Base-by-base conservation (phyloP, 2,329 filamentous ascomycete species). In the Aspergillus niger region DNA sequence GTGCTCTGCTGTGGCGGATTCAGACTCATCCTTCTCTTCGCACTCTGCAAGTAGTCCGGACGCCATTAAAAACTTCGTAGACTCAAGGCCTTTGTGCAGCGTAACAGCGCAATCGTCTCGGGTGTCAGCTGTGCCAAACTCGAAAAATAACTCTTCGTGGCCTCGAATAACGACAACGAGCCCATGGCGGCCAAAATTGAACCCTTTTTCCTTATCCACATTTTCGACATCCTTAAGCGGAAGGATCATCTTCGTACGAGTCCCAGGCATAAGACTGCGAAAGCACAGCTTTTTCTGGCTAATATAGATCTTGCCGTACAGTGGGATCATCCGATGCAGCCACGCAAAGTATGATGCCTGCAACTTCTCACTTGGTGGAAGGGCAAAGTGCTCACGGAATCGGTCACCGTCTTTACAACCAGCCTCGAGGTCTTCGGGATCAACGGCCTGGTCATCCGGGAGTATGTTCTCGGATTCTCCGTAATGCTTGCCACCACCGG, bases 291-390 rank as follows among this genome's bases (percentile, higher is more conserved):
- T 90, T 22, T 86, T 86, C 67, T 92, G 88, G 72, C 95, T 93
- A 66, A 98, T 89, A 76, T 99, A 99, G 36, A 98, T 91, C 77
- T 98, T 99, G 68, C 95, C 95, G 70, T 97, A 98, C 2, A 98
- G 83, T 2, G 95, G 95, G 30, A 98, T 77, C 0, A 97, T 91
- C 2, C 93, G 88, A 68, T 96, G 87, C n/a, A 98, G 83, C 72
- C 91, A 91, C n/a, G 91, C 92, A 76, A 92, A 98, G 76, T 95
- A 98, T 0, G 92, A 91, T 1, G 94, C 93, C 64, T 91, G 88
- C 1, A 99, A 85, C 72, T 87, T 90, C 73, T 99, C 95, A 0
- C 87, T 87, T 36, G 87, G 82, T 0, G 93, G 91, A n/a, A 98
- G 82, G 1, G 92, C 91, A 78, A 99, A 99, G 71, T 98, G 92